phyloP scores from a whole-genome alignment of 192 early-diverging fungal species.

The Pilaira anomala region DNA sequence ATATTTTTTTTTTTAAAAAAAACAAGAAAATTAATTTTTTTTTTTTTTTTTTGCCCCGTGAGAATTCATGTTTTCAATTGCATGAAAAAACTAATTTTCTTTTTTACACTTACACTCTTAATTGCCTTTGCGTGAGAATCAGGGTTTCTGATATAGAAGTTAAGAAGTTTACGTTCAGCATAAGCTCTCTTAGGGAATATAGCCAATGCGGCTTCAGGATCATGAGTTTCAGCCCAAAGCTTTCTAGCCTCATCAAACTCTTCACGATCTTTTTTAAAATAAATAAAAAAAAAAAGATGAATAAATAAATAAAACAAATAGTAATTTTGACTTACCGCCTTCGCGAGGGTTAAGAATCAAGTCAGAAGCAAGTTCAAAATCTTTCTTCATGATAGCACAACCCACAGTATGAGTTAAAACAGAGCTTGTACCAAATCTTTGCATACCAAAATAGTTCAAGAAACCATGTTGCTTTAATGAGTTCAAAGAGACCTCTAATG shows the following conservation, averaged over 20 bases:
- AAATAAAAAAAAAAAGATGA: slow-evolving; percentile 3
- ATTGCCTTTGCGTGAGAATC: slow-evolving; percentile 63
- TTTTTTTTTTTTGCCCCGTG: background rate
- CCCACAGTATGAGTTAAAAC: slow-evolving; percentile 83
- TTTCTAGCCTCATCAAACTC: slow-evolving; percentile 63
- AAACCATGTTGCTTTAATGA: slow-evolving; percentile 78
- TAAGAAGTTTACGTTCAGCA: slow-evolving; percentile 57
- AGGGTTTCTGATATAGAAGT: slow-evolving; percentile 10
- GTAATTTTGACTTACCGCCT: slow-evolving; percentile 48
- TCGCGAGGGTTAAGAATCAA: slow-evolving; percentile 80
- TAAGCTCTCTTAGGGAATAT: slow-evolving; percentile 62
- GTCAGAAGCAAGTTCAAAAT: slow-evolving; percentile 73
- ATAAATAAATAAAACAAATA: too few species aligned
- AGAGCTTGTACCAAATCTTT: slow-evolving; percentile 89
- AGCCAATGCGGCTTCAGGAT: slow-evolving; percentile 59
- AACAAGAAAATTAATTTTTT: background rate
- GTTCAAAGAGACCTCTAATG: slow-evolving; percentile 54
- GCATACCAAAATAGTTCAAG: slow-evolving; percentile 98
- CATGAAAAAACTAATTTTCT: too few species aligned
- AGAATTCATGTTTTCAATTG: background rate
- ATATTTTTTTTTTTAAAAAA: too few species aligned
- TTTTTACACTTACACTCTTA: slow-evolving; percentile 43
- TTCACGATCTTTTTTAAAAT: slow-evolving; percentile 68
- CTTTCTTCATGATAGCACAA: slow-evolving; percentile 61
- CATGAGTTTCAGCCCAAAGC: slow-evolving; percentile 59